Evolutionary conservation across 176 grass and related monocot species (phyloP), one percentile per base, ranked within the genome.

Genomic region (Saccharum officinarum): DNA sequence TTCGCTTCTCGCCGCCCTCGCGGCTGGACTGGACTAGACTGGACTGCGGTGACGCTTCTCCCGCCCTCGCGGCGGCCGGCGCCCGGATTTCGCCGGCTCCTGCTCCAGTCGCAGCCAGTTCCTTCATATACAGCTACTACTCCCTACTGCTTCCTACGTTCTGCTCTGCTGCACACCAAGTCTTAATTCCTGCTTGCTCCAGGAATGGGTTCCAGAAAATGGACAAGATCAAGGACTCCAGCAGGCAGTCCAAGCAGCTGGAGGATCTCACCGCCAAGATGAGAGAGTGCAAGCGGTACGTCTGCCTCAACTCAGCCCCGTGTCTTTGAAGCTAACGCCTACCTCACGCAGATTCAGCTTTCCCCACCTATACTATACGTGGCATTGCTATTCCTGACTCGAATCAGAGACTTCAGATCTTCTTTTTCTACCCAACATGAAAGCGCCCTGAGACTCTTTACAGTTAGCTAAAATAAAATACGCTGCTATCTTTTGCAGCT

Each of bases 141-240:
- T 7, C 28, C 25, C 28, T 33, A 0, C 26, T 16, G 28, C 13
- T 15, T 33, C 63, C 11, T 63, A 63, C 61, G 26, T 64, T 1
- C 57, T 25, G 57, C n/a, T 28, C 55, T 59, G 20, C 55, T 59
- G 20, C 55, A 23, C 55, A 28, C 23, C 0, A 63, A 30, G 11
- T 66, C 26, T 66, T 26, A 31, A 50, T 28, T 11, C 22, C 15
- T 76, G 49, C 80, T 89, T 65, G 72, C 75, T 97, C 54, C 90
- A 99, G 97, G 33, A 92, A 99, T 91, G 97, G 94, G 71, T 99
- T 99, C 91, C 94, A 94, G 82, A 99, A 99, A 84, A 87, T 99
- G 62, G 97, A 97, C 80, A 99, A 99, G 90, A 94, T 99, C 79
- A 99, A 93, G 90, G 97, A 99, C 78, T 42, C 90, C 28, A 99